These are phyloP conservation scores for Mytilinidion resinicola DNA, from an alignment of 495 filamentous ascomycete species.

Conservation along the genomic window DNA sequence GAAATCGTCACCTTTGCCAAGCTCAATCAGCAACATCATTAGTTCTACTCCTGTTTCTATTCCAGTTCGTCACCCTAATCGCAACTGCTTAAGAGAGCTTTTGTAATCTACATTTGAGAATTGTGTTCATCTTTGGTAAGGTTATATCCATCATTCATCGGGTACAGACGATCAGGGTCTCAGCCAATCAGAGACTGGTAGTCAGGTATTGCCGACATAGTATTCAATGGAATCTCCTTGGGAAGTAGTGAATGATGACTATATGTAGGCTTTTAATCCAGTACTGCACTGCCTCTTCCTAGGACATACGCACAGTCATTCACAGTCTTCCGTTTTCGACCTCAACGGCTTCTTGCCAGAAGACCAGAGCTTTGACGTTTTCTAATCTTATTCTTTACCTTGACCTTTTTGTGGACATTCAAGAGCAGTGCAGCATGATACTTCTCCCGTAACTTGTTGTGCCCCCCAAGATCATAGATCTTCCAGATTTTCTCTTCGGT, in stretches of 20 bases:
- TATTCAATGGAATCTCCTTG: neutral
- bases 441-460: constrained; percentile 44
- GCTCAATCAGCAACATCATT: too few relatives aligned
- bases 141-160: neutral
- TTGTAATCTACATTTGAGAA: too few relatives aligned
- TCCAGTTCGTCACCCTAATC: too few relatives aligned
- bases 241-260: neutral
- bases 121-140: too few relatives aligned
- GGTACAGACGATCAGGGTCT: too few relatives aligned
- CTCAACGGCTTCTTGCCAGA: constrained; percentile 2
- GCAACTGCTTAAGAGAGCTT: too few relatives aligned
- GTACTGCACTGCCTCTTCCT: neutral
- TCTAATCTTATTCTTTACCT: constrained; percentile 12
- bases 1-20: too few relatives aligned
- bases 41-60: too few relatives aligned
- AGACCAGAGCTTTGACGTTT: neutral
- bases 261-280: neutral
- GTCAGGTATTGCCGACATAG: too few relatives aligned
- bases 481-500: constrained; percentile 51
- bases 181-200: too few relatives aligned
- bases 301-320: neutral
- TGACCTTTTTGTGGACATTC: constrained; percentile 52
- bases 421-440: constrained; percentile 46
- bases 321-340: neutral
- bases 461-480: constrained; percentile 45